phyloP scores from a whole-genome alignment of 2,329 filamentous ascomycete species.

The Zasmidium angulare region DNA sequence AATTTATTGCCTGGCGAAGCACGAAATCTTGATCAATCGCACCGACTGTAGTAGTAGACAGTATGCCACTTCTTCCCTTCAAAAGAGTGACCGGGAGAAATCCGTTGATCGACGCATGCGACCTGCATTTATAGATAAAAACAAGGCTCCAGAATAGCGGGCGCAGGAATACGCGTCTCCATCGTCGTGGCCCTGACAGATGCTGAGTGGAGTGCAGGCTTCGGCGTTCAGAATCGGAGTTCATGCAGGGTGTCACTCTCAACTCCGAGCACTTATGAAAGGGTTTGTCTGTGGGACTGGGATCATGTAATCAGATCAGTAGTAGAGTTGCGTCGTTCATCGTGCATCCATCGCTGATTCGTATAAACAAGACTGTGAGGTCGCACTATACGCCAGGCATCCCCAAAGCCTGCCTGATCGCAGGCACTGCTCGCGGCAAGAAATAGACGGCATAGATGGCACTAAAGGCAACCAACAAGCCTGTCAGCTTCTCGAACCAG shows the following conservation, averaged over 20 bases:
- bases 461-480: constrained; percentile 48
- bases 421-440: constrained; percentile 46
- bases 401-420: constrained; percentile 43
- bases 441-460: constrained; percentile 50
- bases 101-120: not conserved
- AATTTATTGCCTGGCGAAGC: too few relatives aligned
- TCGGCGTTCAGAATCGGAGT: not conserved
- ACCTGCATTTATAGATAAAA: not conserved
- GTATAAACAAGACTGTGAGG: not conserved
- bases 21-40: too few relatives aligned
- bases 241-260: not conserved
- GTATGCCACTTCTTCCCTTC: too few relatives aligned
- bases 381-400: constrained; percentile 43
- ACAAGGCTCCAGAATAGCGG: not conserved
- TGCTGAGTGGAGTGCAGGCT: not conserved
- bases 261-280: not conserved
- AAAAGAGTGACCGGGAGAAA: too few relatives aligned
- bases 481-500: constrained; percentile 84
- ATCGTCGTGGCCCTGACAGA: not conserved
- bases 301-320: not conserved
- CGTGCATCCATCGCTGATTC: not conserved
- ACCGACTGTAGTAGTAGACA: too few relatives aligned
- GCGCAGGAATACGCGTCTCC: not conserved
- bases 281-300: too few relatives aligned
- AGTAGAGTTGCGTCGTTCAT: not conserved